Evolutionary conservation across 805 yeast species (phyloP).

Genomic region (Wickerhamiella azyma): DNA sequence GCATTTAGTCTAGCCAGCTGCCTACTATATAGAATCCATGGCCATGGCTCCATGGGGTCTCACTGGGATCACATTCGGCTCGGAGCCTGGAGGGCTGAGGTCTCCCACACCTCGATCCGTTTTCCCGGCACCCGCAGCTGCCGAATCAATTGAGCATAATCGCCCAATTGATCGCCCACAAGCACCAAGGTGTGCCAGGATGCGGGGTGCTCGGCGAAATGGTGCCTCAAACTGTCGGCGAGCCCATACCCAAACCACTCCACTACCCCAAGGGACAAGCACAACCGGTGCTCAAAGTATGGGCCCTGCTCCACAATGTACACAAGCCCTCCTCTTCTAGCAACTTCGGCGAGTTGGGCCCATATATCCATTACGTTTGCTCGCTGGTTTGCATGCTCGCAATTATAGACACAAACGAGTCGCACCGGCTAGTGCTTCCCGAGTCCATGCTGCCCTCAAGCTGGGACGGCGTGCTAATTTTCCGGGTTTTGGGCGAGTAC

Average conservation of each 20-base stretch:
- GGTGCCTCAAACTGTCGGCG: background rate
- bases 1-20: no score
- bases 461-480: constrained; percentile 5
- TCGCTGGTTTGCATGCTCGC: background rate
- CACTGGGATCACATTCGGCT: background rate
- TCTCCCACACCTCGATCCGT: background rate
- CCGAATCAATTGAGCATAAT: background rate
- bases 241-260: background rate
- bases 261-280: background rate
- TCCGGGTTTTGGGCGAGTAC: constrained; percentile 1
- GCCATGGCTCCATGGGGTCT: no score
- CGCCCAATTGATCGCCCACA: background rate
- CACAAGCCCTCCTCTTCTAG: constrained; percentile 5
- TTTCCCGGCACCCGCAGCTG: background rate
- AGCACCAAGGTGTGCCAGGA: background rate
- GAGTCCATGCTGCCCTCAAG: background rate
- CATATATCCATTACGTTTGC: constrained; percentile 5
- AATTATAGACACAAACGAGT: background rate
- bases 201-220: background rate
- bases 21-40: no score
- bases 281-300: background rate
- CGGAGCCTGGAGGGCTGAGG: background rate
- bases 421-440: constrained; percentile 1
- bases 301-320: background rate
- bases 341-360: constrained; percentile 2